phyloP scores from a whole-genome alignment of 768 basidiomycete species.

The Rhizopogon rudus region DNA sequence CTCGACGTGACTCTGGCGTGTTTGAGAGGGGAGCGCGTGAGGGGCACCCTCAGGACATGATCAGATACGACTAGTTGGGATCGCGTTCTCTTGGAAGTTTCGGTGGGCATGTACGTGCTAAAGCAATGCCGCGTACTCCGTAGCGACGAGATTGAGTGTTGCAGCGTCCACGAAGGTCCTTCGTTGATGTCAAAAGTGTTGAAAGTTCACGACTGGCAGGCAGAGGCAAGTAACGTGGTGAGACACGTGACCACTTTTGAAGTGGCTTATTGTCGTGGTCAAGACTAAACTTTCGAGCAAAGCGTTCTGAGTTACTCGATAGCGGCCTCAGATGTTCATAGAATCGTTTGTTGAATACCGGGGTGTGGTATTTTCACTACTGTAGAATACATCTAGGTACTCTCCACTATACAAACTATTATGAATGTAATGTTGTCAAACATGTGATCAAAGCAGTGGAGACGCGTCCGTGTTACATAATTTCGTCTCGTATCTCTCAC shows the following conservation, averaged over 20 bases:
- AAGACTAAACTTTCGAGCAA: no score
- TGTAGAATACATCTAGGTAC: no score
- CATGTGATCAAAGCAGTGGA: no score
- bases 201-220: neutral
- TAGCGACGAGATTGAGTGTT: neutral
- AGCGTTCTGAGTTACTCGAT: no score
- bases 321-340: no score
- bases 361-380: no score
- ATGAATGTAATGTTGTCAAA: no score
- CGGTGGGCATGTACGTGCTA: neutral
- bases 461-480: no score
- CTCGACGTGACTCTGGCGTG: conserved; percentile 35
- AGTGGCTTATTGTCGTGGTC: neutral
- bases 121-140: neutral
- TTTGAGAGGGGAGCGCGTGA: conserved; percentile 47
- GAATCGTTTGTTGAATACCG: no score
- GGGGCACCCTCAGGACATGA: conserved; percentile 39
- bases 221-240: neutral
- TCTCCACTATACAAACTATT: no score
- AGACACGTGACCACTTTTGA: neutral
- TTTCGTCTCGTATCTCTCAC: no score
- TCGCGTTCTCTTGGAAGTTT: conserved; percentile 32
- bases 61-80: conserved; percentile 49
- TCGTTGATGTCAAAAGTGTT: neutral
- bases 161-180: neutral